Conservation (phyloP, 2,329 filamentous ascomycete genomes). For the Purpureocillium lavendulum region DNA sequence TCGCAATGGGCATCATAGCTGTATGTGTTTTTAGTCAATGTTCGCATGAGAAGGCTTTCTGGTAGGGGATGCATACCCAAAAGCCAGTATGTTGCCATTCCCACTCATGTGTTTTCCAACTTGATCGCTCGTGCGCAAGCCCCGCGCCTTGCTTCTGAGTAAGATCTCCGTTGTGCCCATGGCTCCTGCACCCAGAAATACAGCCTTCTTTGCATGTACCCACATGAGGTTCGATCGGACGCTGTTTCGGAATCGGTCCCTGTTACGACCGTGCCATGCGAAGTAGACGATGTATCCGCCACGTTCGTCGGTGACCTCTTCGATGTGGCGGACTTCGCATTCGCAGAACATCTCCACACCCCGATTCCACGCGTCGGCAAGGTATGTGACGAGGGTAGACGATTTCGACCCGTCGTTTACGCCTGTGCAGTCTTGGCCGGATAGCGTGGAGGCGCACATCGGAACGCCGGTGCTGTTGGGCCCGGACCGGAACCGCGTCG, state of each 20-base stretch:
- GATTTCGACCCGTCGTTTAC: conserved; percentile 62
- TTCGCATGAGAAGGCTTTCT: no score
- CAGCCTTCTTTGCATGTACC: conserved; percentile 56
- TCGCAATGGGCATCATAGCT: conserved; percentile 51
- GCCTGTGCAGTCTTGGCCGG: conserved; percentile 55
- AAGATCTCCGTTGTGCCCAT: conserved; percentile 60
- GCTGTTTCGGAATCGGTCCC: conserved; percentile 42
- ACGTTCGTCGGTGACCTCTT: conserved; percentile 34
- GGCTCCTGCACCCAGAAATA: conserved; percentile 58
- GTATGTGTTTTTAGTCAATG: background rate
- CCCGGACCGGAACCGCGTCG: conserved; percentile 53
- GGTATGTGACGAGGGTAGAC: conserved; percentile 56
- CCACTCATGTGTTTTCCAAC: conserved; percentile 55
- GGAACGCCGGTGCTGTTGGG: conserved; percentile 56
- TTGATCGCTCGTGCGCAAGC: conserved; percentile 46
- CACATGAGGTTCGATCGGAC: conserved; percentile 54
- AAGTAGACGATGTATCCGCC: conserved; percentile 57
- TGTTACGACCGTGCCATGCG: conserved; percentile 52
- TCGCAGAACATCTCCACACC: conserved; percentile 64
- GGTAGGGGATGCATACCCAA: conserved; percentile 44
- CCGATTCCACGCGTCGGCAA: conserved; percentile 65
- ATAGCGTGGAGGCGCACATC: conserved; percentile 51
- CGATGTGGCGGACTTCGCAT: conserved; percentile 56
- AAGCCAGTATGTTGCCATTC: conserved; percentile 58
- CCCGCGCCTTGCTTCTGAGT: conserved; percentile 49